Conservation (phyloP, 2,329 filamentous ascomycete genomes). For the Colletotrichum sp. region DNA sequence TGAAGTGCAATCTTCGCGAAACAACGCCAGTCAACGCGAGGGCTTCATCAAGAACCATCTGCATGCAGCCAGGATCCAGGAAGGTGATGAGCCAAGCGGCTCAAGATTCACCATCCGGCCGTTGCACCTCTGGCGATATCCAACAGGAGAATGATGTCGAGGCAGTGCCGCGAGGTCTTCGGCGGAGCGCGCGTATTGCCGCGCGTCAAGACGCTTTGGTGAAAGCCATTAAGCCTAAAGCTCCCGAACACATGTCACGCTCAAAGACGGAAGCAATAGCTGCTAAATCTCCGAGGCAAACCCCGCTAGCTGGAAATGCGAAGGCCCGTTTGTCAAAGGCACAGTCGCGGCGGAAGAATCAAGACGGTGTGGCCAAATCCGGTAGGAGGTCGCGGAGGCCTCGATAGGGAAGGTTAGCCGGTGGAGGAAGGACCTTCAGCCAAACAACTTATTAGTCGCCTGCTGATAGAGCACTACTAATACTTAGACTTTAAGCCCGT, state of each 20-base stretch:
- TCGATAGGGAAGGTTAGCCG: neutral
- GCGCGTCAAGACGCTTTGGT: neutral
- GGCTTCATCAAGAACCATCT: neutral
- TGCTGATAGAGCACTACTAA: neutral
- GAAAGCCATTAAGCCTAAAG: neutral
- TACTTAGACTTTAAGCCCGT: neutral
- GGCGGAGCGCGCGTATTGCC: neutral
- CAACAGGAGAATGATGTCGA: neutral
- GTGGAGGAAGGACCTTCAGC: neutral
- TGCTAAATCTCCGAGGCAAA: neutral
- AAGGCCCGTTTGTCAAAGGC: neutral
- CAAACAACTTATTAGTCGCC: neutral
- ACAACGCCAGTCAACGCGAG: neutral
- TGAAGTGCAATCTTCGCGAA: neutral
- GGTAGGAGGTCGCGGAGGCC: neutral
- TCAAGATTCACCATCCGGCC: neutral
- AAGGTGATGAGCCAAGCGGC: neutral
- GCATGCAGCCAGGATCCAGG: neutral
- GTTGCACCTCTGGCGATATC: neutral
- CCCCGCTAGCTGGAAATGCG: neutral
- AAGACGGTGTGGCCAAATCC: neutral
- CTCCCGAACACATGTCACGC: neutral
- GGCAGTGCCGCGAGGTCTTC: neutral
- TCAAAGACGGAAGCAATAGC: neutral
- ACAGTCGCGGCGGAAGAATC: neutral